A percentile compares a stretch with the other conserved stretches of the same genome.
Conservation (phyloP, 78 protist genomes). For the Reticulomyxa filosa region DNA sequence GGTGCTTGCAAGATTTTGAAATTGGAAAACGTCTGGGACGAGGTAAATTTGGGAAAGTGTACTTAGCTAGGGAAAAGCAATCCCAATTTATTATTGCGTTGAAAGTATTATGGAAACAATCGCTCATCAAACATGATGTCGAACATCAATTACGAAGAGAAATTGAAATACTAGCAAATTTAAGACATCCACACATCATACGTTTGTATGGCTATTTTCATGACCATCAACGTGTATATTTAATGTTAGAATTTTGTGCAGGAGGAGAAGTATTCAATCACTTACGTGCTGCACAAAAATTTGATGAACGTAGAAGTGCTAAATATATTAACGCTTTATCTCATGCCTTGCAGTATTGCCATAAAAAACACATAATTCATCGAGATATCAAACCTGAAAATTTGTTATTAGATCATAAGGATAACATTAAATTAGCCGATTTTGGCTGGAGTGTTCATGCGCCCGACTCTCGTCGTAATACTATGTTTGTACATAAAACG, state of each 20-base stretch:
- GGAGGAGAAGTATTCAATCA: too few species aligned
- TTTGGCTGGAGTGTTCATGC: conserved; percentile 21
- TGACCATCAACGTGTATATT: conserved; percentile 62
- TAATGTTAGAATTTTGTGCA: conserved; percentile 86
- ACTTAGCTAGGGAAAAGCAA: conserved; percentile 69
- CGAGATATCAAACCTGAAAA: conserved; percentile 43
- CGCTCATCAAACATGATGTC: too few species aligned
- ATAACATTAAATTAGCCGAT: conserved; percentile 39
- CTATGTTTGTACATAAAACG: too few species aligned
- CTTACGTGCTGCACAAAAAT: too few species aligned
- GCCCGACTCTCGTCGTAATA: background rate
- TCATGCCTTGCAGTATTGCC: background rate
- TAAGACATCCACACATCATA: too few species aligned
- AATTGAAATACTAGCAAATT: too few species aligned
- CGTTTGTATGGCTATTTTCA: conserved; percentile 80
- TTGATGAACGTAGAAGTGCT: too few species aligned
- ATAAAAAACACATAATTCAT: background rate
- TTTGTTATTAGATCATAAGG: conserved; percentile 25
- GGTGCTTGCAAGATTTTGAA: background rate
- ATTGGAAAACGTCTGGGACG: background rate
- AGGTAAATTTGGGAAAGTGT: conserved; percentile 82
- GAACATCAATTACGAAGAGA: too few species aligned
- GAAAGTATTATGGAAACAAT: too few species aligned
- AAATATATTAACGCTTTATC: conserved; percentile 9
- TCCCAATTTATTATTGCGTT: conserved; percentile 70